phyloP scores from a whole-genome alignment of 176 grass and related monocot genomes.

The Triticum monococcum region DNA sequence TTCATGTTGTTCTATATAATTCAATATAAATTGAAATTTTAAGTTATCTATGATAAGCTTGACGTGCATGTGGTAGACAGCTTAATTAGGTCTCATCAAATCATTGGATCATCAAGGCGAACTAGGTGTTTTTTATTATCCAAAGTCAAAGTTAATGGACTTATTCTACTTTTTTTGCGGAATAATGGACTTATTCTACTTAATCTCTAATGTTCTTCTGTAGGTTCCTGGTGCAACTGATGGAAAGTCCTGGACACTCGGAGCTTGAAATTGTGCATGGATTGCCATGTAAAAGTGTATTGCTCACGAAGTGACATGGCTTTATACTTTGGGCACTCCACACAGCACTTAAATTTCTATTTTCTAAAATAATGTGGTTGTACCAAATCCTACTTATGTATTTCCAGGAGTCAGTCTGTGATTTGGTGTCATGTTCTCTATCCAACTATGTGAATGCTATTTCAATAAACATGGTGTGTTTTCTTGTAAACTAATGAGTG shows the following conservation, averaged over 20 bases:
- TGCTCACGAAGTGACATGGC: neutral
- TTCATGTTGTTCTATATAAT: neutral
- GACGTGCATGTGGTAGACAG: neutral
- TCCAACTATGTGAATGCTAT: neutral
- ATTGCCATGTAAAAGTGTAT: neutral
- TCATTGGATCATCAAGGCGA: no score
- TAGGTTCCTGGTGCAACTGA: constrained; percentile 1
- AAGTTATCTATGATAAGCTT: neutral
- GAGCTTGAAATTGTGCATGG: neutral
- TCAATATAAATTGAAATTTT: neutral
- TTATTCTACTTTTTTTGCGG: neutral
- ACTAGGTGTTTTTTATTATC: no score
- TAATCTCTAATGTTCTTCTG: neutral
- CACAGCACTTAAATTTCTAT: neutral
- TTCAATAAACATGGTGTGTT: neutral
- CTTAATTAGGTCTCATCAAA: neutral
- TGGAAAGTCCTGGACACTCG: neutral
- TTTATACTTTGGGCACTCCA: neutral
- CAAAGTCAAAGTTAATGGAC: no score
- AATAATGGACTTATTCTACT: neutral
- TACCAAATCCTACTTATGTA: neutral
- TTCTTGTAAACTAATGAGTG: neutral
- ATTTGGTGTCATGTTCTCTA: neutral
- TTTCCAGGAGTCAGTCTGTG: neutral
- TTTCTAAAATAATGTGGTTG: neutral